A percentile compares a stretch with the other conserved stretches of the same genome.
Conservation (phyloP, 768 basidiomycete species). For the Candolleomyces aberdarensis region DNA sequence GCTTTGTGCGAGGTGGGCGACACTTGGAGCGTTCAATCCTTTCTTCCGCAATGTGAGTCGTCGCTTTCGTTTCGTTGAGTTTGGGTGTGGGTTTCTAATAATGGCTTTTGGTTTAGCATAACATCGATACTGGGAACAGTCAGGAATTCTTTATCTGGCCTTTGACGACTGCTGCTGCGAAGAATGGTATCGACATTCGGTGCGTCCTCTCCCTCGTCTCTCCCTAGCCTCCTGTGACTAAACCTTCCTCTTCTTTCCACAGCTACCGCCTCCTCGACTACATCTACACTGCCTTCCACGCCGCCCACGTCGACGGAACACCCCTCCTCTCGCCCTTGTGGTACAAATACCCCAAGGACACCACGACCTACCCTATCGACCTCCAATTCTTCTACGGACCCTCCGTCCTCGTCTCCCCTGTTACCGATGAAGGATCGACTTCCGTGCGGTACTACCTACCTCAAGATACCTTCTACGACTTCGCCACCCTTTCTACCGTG, state of each 20-base stretch:
- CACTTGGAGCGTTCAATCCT: slow-evolving; percentile 72
- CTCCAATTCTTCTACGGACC: slow-evolving; percentile 69
- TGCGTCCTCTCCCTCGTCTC: slow-evolving; percentile 21
- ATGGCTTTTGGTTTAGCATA: slow-evolving; percentile 42
- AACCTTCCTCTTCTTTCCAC: not conserved
- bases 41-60: slow-evolving; percentile 76
- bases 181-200: slow-evolving; percentile 59
- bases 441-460: slow-evolving; percentile 62
- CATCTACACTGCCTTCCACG: slow-evolving; percentile 68
- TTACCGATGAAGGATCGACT: slow-evolving; percentile 57
- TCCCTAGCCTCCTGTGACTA: not conserved
- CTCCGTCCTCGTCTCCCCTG: slow-evolving; percentile 66
- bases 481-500: slow-evolving; percentile 45
- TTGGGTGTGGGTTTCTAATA: not conserved
- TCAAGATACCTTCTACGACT: slow-evolving; percentile 64
- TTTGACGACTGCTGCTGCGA: slow-evolving; percentile 53
- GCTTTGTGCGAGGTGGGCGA: slow-evolving; percentile 75
- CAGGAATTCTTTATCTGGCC: slow-evolving; percentile 74
- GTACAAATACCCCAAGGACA: slow-evolving; percentile 66
- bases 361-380: slow-evolving; percentile 55
- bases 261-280: slow-evolving; percentile 72
- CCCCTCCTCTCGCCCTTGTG: slow-evolving; percentile 63
- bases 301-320: slow-evolving; percentile 54
- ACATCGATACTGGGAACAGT: slow-evolving; percentile 44
- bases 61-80: not conserved